phyloP scores from a whole-genome alignment of 2,329 filamentous ascomycete genomes.

The Paradendryphiella salina region DNA sequence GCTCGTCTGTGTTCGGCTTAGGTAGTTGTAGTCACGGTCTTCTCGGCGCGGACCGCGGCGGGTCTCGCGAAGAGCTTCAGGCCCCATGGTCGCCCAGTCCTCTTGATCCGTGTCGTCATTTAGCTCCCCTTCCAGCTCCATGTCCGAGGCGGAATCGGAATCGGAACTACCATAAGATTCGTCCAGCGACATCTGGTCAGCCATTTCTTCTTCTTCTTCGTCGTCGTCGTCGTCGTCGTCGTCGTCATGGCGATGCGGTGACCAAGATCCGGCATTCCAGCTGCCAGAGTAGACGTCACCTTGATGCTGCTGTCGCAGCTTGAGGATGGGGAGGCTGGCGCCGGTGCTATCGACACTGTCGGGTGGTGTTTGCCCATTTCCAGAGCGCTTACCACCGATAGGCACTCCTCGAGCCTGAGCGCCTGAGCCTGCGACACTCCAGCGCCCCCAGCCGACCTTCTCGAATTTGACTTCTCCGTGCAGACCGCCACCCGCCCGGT shows the following conservation, averaged over 20 bases:
- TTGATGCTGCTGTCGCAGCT: constrained; percentile 27
- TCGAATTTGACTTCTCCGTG: constrained; percentile 80
- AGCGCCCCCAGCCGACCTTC: constrained; percentile 96
- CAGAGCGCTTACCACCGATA: constrained; percentile 44
- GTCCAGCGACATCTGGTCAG: constrained; percentile 92
- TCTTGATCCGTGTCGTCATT: constrained; percentile 89
- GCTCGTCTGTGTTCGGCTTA: constrained; percentile 43
- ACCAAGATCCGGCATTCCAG: constrained; percentile 70
- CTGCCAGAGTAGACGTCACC: constrained; percentile 57
- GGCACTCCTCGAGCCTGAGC: constrained; percentile 57
- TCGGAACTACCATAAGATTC: constrained; percentile 67
- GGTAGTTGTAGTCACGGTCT: constrained; percentile 47
- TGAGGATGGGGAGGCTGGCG: constrained; percentile 55
- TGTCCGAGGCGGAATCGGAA: constrained; percentile 72
- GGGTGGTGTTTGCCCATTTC: constrained; percentile 52
- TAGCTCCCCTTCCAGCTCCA: constrained; percentile 71
- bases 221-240: constrained; percentile 47
- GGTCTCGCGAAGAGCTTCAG: constrained; percentile 75
- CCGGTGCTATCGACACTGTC: constrained; percentile 51
- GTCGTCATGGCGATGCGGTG: constrained; percentile 57
- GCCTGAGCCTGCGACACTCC: constrained; percentile 65
- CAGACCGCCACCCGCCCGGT: constrained; percentile 63
- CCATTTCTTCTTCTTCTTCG: constrained; percentile 58
- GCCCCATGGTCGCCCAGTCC: constrained; percentile 90
- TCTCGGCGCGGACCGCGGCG: constrained; percentile 36